These are phyloP conservation scores for Pyrenula massariospora DNA, from an alignment of 495 filamentous ascomycete genomes.

Conservation along the genomic window DNA sequence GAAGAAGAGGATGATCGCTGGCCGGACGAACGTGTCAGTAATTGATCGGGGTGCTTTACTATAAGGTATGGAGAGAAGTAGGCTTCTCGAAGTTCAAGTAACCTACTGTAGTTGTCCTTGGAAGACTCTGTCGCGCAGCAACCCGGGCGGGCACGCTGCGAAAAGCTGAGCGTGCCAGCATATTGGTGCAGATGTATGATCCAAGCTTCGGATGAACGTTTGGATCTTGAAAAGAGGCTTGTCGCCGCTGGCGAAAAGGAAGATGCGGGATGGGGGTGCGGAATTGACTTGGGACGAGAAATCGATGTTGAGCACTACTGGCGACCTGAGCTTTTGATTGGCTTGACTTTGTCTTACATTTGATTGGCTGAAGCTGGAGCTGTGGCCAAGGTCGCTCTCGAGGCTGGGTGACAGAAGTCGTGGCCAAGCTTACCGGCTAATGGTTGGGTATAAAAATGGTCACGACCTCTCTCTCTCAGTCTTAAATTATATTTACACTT, in stretches of 20 bases:
- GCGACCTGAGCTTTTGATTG: neutral
- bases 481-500: too few relatives aligned
- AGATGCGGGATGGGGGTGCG: neutral
- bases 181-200: constrained; percentile 27
- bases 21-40: constrained; percentile 4
- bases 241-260: neutral
- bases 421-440: too few relatives aligned
- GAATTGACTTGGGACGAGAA: neutral
- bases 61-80: constrained; percentile 20
- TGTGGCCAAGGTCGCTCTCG: too few relatives aligned
- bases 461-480: too few relatives aligned
- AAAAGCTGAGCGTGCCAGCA: constrained; percentile 79
- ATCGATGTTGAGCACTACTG: neutral
- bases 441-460: too few relatives aligned
- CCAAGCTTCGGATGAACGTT: neutral
- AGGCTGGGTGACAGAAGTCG: neutral
- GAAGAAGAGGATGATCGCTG: constrained; percentile 23
- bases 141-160: constrained; percentile 70
- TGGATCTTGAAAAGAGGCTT: neutral
- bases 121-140: constrained; percentile 42
- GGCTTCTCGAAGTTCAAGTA: constrained; percentile 4
- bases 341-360: neutral
- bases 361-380: neutral
- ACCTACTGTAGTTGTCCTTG: constrained; percentile 38
- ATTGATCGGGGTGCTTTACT: neutral